Evolutionary conservation across 1,284 basidiomycete species (phyloP).

Genomic region (Hymenochaete sp.): DNA sequence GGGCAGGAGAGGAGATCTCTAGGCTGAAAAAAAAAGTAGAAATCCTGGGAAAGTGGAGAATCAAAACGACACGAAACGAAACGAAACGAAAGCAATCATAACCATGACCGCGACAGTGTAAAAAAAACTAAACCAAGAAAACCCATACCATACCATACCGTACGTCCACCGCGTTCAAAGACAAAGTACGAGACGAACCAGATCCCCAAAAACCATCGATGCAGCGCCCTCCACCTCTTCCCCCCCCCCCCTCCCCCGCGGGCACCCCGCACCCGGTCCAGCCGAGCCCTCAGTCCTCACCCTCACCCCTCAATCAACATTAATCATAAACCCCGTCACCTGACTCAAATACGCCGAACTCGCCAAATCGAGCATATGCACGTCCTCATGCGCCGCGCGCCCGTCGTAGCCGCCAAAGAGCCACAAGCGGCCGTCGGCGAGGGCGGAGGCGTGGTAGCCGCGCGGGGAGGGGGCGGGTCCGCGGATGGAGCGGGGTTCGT

Average conservation of each 20-base stretch:
- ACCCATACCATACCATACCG: background rate
- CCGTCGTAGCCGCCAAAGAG: constrained; percentile 88
- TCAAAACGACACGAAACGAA: no score
- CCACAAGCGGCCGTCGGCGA: constrained; percentile 80
- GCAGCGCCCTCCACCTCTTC: background rate
- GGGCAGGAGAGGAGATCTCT: no score
- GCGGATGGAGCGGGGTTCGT: constrained; percentile 50
- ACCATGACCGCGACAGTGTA: no score
- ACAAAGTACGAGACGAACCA: background rate
- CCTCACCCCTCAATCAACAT: constrained; percentile 32
- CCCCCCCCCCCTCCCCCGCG: no score
- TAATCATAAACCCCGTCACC: constrained; percentile 70
- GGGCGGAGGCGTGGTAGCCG: constrained; percentile 76
- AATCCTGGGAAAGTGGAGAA: no score
- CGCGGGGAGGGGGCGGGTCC: constrained; percentile 68
- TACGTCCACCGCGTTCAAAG: background rate
- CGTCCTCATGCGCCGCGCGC: constrained; percentile 72
- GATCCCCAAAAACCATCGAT: background rate
- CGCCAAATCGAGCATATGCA: constrained; percentile 77
- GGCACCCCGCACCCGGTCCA: background rate
- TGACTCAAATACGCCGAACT: constrained; percentile 88
- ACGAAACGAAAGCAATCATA: no score
- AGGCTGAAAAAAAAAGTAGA: no score
- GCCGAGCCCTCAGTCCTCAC: no score
- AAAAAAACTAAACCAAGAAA: background rate